Conservation (phyloP, 495 filamentous ascomycete species). For the Pseudoneurospora amorphoporcata region DNA sequence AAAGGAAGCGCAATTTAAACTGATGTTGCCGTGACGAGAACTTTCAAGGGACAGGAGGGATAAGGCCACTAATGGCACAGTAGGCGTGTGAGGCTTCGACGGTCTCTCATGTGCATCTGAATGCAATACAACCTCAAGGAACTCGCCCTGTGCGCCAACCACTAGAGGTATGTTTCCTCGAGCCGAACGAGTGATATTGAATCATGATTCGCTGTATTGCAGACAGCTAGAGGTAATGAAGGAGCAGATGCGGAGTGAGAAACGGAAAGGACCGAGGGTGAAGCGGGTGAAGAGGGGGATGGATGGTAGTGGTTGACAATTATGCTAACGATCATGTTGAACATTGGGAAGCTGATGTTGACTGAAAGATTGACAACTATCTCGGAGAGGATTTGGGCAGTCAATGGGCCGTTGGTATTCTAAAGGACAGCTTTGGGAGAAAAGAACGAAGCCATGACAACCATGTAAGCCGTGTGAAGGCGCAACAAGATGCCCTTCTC, state of each 20-base stretch:
- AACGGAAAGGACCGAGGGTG: background rate
- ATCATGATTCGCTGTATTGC: background rate
- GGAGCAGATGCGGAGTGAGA: background rate
- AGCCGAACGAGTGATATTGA: background rate
- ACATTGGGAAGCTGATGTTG: background rate
- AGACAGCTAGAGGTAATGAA: background rate
- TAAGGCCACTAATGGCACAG: background rate
- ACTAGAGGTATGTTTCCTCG: background rate
- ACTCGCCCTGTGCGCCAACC: background rate
- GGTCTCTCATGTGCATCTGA: background rate
- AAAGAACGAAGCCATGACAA: too few species aligned
- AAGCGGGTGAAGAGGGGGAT: too few species aligned
- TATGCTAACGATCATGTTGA: background rate
- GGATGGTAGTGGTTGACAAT: background rate
- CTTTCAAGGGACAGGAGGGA: background rate
- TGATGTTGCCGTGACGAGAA: background rate
- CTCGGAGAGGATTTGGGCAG: too few species aligned
- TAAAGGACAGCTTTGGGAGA: too few species aligned
- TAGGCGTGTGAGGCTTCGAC: background rate
- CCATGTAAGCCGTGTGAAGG: too few species aligned
- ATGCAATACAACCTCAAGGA: background rate
- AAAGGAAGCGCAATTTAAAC: background rate
- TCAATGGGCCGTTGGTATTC: too few species aligned
- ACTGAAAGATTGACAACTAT: too few species aligned
- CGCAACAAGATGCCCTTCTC: too few species aligned